Evolutionary conservation across 805 yeast genomes (phyloP).

Genomic region (Nakazawaea pomicola): DNA sequence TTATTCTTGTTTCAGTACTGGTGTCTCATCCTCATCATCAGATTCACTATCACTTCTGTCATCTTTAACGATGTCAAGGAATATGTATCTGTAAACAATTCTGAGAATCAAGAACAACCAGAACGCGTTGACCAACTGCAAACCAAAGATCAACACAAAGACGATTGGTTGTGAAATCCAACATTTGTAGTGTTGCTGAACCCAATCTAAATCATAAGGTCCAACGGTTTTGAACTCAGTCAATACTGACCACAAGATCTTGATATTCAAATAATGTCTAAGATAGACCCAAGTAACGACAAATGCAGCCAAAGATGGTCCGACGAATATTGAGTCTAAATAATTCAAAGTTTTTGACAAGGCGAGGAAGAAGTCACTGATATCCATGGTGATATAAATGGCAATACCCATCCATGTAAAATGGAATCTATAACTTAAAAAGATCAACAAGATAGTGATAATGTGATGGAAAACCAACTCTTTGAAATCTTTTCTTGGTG

Average conservation of each 20-base stretch:
- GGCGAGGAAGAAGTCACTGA: slow-evolving; percentile 86
- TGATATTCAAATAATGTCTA: slow-evolving; percentile 81
- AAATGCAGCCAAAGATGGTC: slow-evolving; percentile 66
- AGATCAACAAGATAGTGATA: slow-evolving; percentile 82
- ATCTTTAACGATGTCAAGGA: slow-evolving; percentile 60
- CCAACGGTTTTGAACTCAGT: slow-evolving; percentile 89
- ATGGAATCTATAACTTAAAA: slow-evolving; percentile 87
- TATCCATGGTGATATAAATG: slow-evolving; percentile 92
- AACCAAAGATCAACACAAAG: slow-evolving; percentile 66
- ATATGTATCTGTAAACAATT: slow-evolving; percentile 62
- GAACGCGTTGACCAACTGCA: slow-evolving; percentile 81
- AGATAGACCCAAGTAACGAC: slow-evolving; percentile 76
- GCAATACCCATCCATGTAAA: slow-evolving; percentile 94
- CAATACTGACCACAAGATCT: slow-evolving; percentile 75
- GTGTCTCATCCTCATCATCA: slow-evolving; percentile 37
- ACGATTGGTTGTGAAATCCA: slow-evolving; percentile 93
- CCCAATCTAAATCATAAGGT: slow-evolving; percentile 73
- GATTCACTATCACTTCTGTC: slow-evolving; percentile 87
- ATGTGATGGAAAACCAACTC: slow-evolving; percentile 93
- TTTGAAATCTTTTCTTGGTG: slow-evolving; percentile 89
- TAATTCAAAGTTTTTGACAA: slow-evolving; percentile 84
- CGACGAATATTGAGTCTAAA: slow-evolving; percentile 59
- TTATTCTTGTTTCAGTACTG: slow-evolving; percentile 13
- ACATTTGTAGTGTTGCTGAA: slow-evolving; percentile 91
- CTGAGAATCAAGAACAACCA: slow-evolving; percentile 85